Evolutionary conservation across 176 grass and related monocot genomes (phyloP).

Genomic region (Saccharum officinarum): DNA sequence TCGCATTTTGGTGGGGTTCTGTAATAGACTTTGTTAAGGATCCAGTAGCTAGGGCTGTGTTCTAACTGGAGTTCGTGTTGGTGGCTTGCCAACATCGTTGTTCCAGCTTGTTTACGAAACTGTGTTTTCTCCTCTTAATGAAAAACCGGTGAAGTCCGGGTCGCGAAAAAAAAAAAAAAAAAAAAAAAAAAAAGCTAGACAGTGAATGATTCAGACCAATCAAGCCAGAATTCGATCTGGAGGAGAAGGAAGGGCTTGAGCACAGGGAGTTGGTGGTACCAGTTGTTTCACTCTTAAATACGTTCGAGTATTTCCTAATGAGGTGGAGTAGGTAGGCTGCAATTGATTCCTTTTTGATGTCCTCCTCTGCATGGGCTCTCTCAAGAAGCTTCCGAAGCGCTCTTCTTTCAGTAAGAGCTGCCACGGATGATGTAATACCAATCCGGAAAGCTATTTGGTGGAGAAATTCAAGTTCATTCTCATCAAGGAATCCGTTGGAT

Average conservation of each 20-base stretch:
- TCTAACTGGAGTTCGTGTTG: too few species aligned
- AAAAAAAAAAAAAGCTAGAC: too few species aligned
- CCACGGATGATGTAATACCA: conserved; percentile 53
- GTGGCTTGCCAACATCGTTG: too few species aligned
- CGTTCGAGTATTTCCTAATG: conserved; percentile 63
- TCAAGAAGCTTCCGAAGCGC: conserved; percentile 71
- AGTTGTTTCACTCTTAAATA: conserved; percentile 49
- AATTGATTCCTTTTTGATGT: conserved; percentile 60
- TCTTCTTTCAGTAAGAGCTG: conserved; percentile 79
- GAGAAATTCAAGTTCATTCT: conserved; percentile 67
- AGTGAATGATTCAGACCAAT: conserved; percentile 13
- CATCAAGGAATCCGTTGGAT: conserved; percentile 44
- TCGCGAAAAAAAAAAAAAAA: too few species aligned
- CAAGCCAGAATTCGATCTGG: conserved; percentile 20
- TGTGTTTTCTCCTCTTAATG: too few species aligned
- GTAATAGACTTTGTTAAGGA: too few species aligned
- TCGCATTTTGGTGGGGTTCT: too few species aligned
- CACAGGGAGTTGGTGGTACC: conserved; percentile 47
- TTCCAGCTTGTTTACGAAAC: too few species aligned
- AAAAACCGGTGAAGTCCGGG: too few species aligned
- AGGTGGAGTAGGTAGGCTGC: conserved; percentile 66
- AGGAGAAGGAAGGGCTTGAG: conserved; percentile 53
- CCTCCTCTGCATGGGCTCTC: conserved; percentile 53
- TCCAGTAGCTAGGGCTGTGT: too few species aligned
- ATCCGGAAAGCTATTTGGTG: conserved; percentile 48